A percentile compares a stretch with the other conserved stretches of the same genome.
phyloP scores from a whole-genome alignment of 139 green algal genomes.

The Edaphochlamys debaryana region DNA sequence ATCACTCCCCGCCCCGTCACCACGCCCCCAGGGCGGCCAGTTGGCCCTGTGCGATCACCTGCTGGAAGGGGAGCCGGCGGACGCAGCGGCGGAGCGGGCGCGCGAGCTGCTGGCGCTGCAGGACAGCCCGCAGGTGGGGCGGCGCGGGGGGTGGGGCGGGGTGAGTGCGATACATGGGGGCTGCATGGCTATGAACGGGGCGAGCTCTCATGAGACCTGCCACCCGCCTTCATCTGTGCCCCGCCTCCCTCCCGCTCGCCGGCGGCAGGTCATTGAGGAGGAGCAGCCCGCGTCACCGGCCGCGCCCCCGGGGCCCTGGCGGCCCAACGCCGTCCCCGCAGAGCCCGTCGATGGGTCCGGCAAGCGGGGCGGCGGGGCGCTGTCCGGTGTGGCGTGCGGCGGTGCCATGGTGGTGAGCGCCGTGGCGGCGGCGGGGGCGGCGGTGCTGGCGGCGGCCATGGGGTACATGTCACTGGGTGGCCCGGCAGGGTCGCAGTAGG shows the following conservation, averaged over 20 bases:
- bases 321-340: background rate
- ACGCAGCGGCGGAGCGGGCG: slow-evolving; percentile 27
- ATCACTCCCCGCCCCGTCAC: background rate
- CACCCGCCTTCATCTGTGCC: background rate
- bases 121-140: background rate
- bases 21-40: background rate
- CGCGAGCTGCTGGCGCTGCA: slow-evolving; percentile 33
- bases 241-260: no score
- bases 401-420: slow-evolving; percentile 17
- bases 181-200: background rate
- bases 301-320: background rate
- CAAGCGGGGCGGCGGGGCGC: background rate
- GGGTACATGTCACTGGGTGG: no score
- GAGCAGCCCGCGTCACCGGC: slow-evolving; percentile 1
- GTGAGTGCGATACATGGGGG: background rate
- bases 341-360: background rate
- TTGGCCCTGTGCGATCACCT: slow-evolving; percentile 50
- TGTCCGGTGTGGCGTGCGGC: slow-evolving; percentile 8
- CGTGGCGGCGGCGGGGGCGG: background rate
- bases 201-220: no score
- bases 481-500: no score
- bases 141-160: background rate
- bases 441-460: no score
- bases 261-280: background rate
- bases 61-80: slow-evolving; percentile 34